Base-by-base conservation (phyloP, 2,329 filamentous ascomycete genomes). In the Microsporum canis region DNA sequence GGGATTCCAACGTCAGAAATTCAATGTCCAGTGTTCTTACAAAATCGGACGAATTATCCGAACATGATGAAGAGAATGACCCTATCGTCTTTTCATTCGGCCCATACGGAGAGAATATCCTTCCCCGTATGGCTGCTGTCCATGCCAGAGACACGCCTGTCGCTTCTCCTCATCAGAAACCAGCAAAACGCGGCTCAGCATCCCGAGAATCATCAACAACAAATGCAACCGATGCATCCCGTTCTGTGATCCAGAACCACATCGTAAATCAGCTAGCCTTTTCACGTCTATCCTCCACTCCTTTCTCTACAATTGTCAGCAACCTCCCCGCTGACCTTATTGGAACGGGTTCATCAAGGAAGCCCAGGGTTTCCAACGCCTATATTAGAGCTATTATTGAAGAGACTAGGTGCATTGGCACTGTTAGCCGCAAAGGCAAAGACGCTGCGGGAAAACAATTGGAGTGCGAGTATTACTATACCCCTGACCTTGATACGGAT, bases 381-480 rank as follows among this genome's bases (percentile, higher is more conserved):
- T 82, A 85, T 47, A 81, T 97, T 58, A 86, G 86, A 63, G 78
- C 76, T 53, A 81, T 95, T 62, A 82, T 97, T 49, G 87, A 91
- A 70, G 78, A 79, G 29, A 88, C 89, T 4, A 74, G 82, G 6
- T 96, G 90, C 71, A 85, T 97, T 65, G 94, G 94, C 55, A 87
- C 94, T 72, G 96, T 99, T 68, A 81, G 82, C 58, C 87, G 94
- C 43, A 87, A 92, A 72, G 94, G 94, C 71, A 99, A 97, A 74
- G 94, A 99, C 71, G 94, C 94, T 3, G 92, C 94, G 0, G 94
- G 94, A 66, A 94, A 96, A 77, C 78, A 87, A 5, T 82, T 99
- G 0, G 92, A 99, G 79, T 95, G 89, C 78, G 91, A 99, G 73
- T 97, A 95, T 73, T 97, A 97, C 76, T 99, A 99, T 70, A 80